Percentiles rank a stretch among this genome's conserved stretches.
Evolutionary conservation across 2,329 filamentous ascomycete species (phyloP).

Genomic region (Sclerotinia glacialis): DNA sequence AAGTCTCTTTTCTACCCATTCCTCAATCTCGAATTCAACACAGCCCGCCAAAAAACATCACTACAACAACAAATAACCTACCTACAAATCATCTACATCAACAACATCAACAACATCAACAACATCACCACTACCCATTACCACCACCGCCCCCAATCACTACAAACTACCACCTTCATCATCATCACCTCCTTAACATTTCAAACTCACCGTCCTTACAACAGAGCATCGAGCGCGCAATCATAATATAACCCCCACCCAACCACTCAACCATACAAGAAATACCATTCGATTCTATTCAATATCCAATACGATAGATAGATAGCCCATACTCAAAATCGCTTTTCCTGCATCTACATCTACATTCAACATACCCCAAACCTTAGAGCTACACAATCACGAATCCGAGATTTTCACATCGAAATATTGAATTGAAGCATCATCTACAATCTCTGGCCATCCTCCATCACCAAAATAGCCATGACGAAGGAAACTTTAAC

Average conservation of each 20-base stretch:
- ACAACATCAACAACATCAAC: constrained; percentile 24
- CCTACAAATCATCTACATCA: not conserved
- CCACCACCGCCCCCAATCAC: not conserved
- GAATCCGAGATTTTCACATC: not conserved
- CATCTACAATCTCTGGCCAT: not conserved
- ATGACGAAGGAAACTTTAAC: constrained; percentile 48
- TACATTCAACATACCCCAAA: not conserved
- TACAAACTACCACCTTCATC: constrained; percentile 9
- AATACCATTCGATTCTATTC: not conserved
- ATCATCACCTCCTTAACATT: not conserved
- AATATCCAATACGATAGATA: not conserved
- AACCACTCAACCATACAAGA: not conserved
- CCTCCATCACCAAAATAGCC: constrained; percentile 11
- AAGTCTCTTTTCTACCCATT: constrained; percentile 22
- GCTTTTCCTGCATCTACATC: constrained; percentile 1
- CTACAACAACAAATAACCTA: constrained; percentile 7
- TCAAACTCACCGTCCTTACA: constrained; percentile 10
- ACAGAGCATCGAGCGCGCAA: constrained; percentile 6
- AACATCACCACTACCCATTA: constrained; percentile 21
- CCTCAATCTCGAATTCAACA: constrained; percentile 21
- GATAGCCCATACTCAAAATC: not conserved
- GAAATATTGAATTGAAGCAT: not conserved
- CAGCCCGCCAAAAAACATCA: constrained; percentile 19
- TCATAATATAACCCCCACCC: not conserved
- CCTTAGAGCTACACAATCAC: constrained; percentile 4